Percentiles rank a stretch among this genome's conserved stretches.
Conservation (phyloP, 176 grass and related monocot genomes). For the Triticum dicoccoides region DNA sequence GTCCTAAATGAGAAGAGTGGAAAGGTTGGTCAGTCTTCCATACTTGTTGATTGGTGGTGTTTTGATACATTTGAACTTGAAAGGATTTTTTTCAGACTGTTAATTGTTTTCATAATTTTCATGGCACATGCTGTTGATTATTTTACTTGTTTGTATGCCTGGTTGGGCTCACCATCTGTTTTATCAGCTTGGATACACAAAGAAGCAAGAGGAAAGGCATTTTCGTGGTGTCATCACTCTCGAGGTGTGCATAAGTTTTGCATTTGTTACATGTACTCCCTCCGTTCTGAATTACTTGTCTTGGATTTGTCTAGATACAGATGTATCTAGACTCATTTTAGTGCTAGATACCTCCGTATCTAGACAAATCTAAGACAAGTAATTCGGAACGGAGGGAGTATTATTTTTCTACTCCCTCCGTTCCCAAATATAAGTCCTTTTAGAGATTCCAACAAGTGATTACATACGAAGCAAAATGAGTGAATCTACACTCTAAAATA, state of each 20-base stretch:
- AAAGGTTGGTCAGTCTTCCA: conserved; percentile 59
- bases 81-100: neutral
- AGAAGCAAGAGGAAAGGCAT: conserved; percentile 92
- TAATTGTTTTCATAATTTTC: neutral
- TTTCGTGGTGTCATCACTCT: conserved; percentile 84
- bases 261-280: conserved; percentile 7
- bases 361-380: too few species aligned
- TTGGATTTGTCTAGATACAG: too few species aligned
- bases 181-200: conserved; percentile 90
- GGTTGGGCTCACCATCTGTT: conserved; percentile 20
- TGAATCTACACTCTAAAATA: too few species aligned
- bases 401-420: neutral
- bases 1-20: conserved; percentile 90
- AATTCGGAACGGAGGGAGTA: too few species aligned
- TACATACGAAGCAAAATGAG: too few species aligned
- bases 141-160: conserved; percentile 21
- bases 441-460: too few species aligned
- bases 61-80: neutral
- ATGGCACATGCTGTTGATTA: conserved; percentile 15
- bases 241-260: conserved; percentile 47
- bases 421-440: too few species aligned
- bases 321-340: too few species aligned
- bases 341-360: too few species aligned
- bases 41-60: neutral
- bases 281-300: too few species aligned